These are phyloP conservation scores for Xylariomycetidae sp. DNA, from an alignment of 2,329 filamentous ascomycete genomes.

Conservation along the genomic window DNA sequence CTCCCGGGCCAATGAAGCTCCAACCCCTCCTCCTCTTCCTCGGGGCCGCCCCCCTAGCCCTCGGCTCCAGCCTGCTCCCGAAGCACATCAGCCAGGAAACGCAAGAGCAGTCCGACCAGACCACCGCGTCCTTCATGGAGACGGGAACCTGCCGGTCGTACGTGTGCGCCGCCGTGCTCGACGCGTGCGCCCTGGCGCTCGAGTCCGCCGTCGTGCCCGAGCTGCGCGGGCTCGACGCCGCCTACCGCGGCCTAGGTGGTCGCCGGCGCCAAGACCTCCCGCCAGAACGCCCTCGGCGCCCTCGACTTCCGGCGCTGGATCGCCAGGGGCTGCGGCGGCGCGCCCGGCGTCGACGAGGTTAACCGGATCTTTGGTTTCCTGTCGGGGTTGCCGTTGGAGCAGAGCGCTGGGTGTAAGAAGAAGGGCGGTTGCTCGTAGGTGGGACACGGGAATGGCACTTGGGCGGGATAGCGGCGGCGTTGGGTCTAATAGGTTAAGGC, in stretches of 20 bases:
- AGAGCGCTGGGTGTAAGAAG: neutral
- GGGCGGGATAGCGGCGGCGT: no score
- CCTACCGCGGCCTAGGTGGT: constrained; percentile 4
- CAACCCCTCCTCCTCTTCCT: neutral
- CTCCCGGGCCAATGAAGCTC: no score
- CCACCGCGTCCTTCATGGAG: constrained; percentile 12
- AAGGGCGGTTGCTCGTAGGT: no score
- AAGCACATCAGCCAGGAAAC: neutral
- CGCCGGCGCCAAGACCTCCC: constrained; percentile 13
- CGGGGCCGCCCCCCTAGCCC: neutral
- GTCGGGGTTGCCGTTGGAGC: neutral
- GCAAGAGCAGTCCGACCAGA: constrained; percentile 1
- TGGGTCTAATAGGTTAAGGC: no score
- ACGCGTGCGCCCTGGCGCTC: constrained; percentile 9
- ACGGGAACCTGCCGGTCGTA: constrained; percentile 15
- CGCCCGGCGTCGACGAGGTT: neutral
- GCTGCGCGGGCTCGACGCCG: constrained; percentile 1
- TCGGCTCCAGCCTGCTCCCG: neutral
- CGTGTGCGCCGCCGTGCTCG: constrained; percentile 1
- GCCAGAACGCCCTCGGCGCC: constrained; percentile 13
- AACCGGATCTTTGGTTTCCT: constrained; percentile 1
- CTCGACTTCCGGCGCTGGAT: constrained; percentile 10
- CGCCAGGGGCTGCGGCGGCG: constrained; percentile 3
- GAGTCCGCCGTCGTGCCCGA: constrained; percentile 4
- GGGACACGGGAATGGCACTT: no score